Percentiles rank a stretch among this genome's conserved stretches.
Evolutionary conservation across 768 basidiomycete species (phyloP).

Genomic region (Sporobolomyces pararoseus): DNA sequence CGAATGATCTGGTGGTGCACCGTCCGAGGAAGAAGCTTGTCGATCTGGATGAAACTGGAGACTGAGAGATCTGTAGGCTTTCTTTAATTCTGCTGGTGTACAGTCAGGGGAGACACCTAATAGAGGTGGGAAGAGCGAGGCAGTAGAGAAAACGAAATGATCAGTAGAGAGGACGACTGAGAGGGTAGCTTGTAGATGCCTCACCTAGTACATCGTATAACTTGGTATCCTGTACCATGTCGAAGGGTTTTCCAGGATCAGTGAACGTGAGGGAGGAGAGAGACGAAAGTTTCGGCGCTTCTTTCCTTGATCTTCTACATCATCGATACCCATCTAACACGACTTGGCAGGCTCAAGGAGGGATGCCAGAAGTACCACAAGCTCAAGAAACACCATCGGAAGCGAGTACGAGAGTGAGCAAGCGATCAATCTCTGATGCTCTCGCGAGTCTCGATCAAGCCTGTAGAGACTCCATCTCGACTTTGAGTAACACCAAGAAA

Average conservation of each 20-base stretch:
- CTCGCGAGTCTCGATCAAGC: slow-evolving; percentile 10
- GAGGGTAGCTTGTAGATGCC: not conserved
- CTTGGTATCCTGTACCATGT: slow-evolving; percentile 50
- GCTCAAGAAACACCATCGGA: not conserved
- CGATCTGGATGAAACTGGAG: slow-evolving; percentile 71
- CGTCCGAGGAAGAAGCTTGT: not conserved
- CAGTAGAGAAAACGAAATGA: not conserved
- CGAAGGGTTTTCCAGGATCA: not conserved
- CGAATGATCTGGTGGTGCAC: slow-evolving; percentile 1
- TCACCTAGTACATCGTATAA: slow-evolving; percentile 77
- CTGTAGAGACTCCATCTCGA: not conserved
- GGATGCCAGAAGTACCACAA: not conserved
- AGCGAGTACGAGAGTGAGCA: not conserved
- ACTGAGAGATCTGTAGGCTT: slow-evolving; percentile 86
- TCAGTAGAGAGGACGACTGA: too few species aligned
- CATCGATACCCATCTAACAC: too few species aligned
- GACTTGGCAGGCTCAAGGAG: too few species aligned
- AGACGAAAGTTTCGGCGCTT: not conserved
- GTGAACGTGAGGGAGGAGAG: not conserved
- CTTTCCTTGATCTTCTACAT: not conserved
- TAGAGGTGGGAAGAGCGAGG: not conserved
- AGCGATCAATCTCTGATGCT: slow-evolving; percentile 1
- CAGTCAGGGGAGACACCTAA: slow-evolving; percentile 16
- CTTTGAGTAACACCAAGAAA: not conserved
- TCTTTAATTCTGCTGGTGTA: slow-evolving; percentile 74